Evolutionary conservation across 176 grass and related monocot species (phyloP), one percentile per base, ranked within the genome.

Genomic region (Saccharum officinarum): DNA sequence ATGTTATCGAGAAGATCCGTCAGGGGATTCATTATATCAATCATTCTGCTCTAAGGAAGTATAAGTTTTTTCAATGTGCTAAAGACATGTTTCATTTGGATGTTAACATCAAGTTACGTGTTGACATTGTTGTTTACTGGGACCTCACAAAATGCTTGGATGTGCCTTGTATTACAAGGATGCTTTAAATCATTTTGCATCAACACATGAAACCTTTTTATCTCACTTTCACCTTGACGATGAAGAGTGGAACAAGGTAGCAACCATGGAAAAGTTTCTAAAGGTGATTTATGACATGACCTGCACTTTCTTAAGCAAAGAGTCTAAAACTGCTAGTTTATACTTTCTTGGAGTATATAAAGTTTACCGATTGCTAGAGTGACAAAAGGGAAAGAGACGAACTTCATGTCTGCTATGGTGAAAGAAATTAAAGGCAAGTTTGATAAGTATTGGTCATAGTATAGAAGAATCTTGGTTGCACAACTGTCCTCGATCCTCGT

Each of bases 281-380:
- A 85, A 71, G 65, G 60, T 80, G 17, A 7, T 85, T 18, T 79
- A 85, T 71, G 75, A 79, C 37, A 46, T 85, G 14, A 85, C 75
- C 23, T 85, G 83, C 65, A 78, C 50, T 71, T 85, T 78, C 65
- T 46, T 82, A 37, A 59, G 36, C 26, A 68, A 37, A 67, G 23
- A 82, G 13, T 31, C 39, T 5, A 75, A 81, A 81, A 57, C 71
- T 82, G 78, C 78, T 13, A 82, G 30, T 76, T 60, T 82, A 38
- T 87, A 87, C 62, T 87, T 87, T 46, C 62, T 82, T 37, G 79
- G 79, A 69, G 20, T 82, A 30, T 82, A 77, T 44, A 82, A 87
- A 69, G 38, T 82, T 38, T 20, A 82, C 15, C 28, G 52, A 26
- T 47, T 79, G 26, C 67, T 86, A 38, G 50, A 79, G 12, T 79